These are phyloP conservation scores for Porogramme epimiltina DNA, from an alignment of 1,284 basidiomycete genomes.

Conservation along the genomic window DNA sequence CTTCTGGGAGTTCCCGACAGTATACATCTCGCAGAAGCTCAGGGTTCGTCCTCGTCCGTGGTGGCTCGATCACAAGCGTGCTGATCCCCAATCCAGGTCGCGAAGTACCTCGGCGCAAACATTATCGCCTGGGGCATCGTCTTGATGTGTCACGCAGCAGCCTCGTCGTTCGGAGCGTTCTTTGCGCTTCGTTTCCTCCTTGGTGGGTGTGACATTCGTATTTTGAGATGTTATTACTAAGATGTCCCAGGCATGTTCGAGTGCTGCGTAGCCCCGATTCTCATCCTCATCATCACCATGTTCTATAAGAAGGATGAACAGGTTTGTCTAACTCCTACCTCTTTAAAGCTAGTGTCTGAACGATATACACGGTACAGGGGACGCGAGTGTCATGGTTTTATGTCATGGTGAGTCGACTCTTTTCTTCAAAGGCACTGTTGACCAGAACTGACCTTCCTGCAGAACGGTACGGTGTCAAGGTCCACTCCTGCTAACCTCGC, in stretches of 20 bases:
- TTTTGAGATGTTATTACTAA: not conserved
- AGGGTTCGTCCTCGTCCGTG: constrained; percentile 1
- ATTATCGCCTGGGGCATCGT: constrained; percentile 63
- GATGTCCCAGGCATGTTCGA: constrained; percentile 59
- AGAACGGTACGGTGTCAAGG: constrained; percentile 23
- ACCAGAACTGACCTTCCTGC: not conserved
- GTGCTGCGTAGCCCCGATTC: constrained; percentile 61
- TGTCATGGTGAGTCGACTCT: constrained; percentile 50
- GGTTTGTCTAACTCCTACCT: constrained; percentile 29
- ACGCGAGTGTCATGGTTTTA: constrained; percentile 69
- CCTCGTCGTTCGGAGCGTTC: constrained; percentile 59
- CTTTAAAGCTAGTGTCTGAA: not conserved
- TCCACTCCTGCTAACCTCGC: not conserved
- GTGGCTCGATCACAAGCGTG: not conserved
- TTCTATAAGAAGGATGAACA: constrained; percentile 75
- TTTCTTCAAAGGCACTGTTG: not conserved
- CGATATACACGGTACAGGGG: constrained; percentile 36
- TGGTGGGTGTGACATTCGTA: constrained; percentile 36
- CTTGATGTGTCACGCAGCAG: constrained; percentile 62
- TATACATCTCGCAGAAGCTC: constrained; percentile 59
- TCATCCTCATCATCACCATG: constrained; percentile 67
- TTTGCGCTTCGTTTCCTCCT: constrained; percentile 64
- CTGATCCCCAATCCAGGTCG: constrained; percentile 39
- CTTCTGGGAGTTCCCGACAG: constrained; percentile 66
- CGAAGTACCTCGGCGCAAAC: constrained; percentile 66